Evolutionary conservation across 2,329 filamentous ascomycete species (phyloP), one percentile per base, ranked within the genome.

Genomic region (Colletotrichum plurivorum): DNA sequence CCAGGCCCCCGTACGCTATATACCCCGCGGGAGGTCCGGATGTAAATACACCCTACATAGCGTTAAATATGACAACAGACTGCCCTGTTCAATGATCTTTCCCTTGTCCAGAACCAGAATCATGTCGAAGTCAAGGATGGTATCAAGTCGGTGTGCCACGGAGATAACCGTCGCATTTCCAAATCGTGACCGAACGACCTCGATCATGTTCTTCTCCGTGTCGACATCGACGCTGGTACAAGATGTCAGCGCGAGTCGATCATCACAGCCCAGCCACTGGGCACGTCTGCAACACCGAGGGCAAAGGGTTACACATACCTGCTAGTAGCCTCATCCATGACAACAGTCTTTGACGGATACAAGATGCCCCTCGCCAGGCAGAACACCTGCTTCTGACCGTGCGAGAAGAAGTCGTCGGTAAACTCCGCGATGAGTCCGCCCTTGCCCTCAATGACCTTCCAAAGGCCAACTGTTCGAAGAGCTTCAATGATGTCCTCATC

Each of bases 251-350:
- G 31, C 36, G 5, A 12, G 20, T 25, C 18, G 4, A 18, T 55
- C 3, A 3, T 13, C 12, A 43, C 31, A 43, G 5, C 13, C 16
- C 4, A 15, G 16, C 13, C 41, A 15, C 41, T 43, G 41, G 10
- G 12, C 12, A 1, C 27, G 27, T 10, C 27, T 31, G 27, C 27
- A 10, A 10, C 22, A 31, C 8, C 2, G 27, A 10, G 27, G 27
- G 5, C 1, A 10, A 31, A 31, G 27, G 9, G 27, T 31, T 9
- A 10, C 31, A 43, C 36, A n/a, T n/a, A 55, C 53, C 53, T 55
- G 56, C 56, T 59, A 15, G 56, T 59, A 2, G 45, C 45, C 22
- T 59, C 56, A 25, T 59, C 56, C 41, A 59, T 49, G 41, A 59
- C n/a, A 5, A 59, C 41, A 15, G 49, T 12, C 9, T 59, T 59